Base-by-base conservation (phyloP, 2,329 filamentous ascomycete species). In the Aspergillus sp. region DNA sequence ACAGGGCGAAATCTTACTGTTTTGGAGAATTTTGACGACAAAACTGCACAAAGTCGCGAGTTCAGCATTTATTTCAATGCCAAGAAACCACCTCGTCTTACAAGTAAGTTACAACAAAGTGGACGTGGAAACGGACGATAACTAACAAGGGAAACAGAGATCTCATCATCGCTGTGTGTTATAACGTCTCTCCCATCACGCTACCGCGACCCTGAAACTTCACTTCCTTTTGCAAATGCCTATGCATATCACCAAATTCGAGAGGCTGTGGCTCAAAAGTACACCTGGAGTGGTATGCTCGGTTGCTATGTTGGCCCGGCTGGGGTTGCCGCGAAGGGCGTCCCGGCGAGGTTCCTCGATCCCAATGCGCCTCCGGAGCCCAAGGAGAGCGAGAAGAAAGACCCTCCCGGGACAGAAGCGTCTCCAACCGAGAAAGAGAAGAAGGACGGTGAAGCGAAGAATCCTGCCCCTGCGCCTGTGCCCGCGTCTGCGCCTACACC, bases 141-240 rank as follows among this genome's bases (percentile, higher is more conserved):
- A 23, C 50, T 60, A 54, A 60, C 45, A 45, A 34, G n/a, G 17
- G 10, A 17, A 45, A 45, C 31, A 78, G 75, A 76, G 73, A 74
- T 67, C 56, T 73, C 64, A 50, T 71, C 69, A 56, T 75, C 80
- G 42, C 77, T 87, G 29, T 99, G 94, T 70, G 87, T 86, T 45
- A 92, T 97, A 66, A 97, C 91, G 1, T 88, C 87, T 64, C 83
- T 87, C 49, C 84, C 87, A 4, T 94, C 93, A 11, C 85, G 85
- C 50, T 97, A 95, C 71, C 83, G 86, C 20, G 94, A 99, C 69
- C 90, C 91, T 0, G 82, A 83, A 60, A 97, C 93, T 0, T 89
- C 89, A 0, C 79, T 97, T 14, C 84, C 87, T 1, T 99, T 93
- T 72, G 82, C 84, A 58, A 93, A 93, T 67, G 78, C 84, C 41